Conservation (phyloP, 1,284 basidiomycete genomes). For the Ceratobasidium sp. region DNA sequence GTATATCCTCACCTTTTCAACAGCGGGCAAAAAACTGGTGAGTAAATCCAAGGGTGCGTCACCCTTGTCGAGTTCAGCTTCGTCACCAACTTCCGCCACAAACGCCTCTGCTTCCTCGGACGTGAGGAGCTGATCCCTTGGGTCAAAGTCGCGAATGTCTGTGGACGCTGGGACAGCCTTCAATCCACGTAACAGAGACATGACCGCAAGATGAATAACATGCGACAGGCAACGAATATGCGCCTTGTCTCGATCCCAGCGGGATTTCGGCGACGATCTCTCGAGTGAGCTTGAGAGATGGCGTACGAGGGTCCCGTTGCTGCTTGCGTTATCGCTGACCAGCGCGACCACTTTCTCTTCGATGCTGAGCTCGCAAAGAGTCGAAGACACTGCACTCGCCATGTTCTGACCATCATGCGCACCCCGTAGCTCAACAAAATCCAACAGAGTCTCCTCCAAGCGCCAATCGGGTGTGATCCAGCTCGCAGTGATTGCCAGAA, state of each 20-base stretch:
- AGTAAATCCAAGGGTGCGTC: not conserved
- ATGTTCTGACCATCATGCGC: slow-evolving; percentile 38
- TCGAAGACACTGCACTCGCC: not conserved
- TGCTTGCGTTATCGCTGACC: slow-evolving; percentile 7
- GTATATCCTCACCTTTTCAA: not conserved
- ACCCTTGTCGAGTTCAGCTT: not conserved
- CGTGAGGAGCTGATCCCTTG: not conserved
- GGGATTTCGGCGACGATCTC: not conserved
- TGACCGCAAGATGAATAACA: slow-evolving; percentile 26
- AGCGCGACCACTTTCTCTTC: not conserved
- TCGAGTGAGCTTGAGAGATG: not conserved
- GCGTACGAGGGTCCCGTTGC: not conserved
- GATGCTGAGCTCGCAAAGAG: slow-evolving; percentile 13
- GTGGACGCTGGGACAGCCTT: not conserved
- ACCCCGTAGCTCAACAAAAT: slow-evolving; percentile 34
- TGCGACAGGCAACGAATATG: slow-evolving; percentile 30
- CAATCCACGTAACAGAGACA: not conserved
- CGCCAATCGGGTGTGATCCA: slow-evolving; percentile 39
- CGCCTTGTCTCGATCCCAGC: not conserved
- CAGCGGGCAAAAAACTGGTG: not conserved
- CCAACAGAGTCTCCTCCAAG: slow-evolving; percentile 24
- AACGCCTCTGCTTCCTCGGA: not conserved
- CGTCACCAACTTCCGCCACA: not conserved
- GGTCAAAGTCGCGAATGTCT: not conserved
- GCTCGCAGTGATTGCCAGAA: slow-evolving; percentile 31